phyloP scores from a whole-genome alignment of 1,284 basidiomycete species.

The Phlebopus sp. region DNA sequence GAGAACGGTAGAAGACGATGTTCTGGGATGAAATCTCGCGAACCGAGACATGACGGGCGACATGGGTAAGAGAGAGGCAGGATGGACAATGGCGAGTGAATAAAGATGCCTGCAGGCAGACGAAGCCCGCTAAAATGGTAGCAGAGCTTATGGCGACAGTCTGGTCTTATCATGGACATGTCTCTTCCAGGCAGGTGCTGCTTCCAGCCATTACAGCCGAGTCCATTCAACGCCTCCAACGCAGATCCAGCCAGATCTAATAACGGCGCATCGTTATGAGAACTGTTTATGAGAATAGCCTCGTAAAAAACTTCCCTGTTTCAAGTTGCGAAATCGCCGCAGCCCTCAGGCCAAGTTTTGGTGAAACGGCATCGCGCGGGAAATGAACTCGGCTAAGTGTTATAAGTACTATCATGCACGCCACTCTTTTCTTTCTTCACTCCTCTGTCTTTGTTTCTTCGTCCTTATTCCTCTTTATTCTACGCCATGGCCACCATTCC shows the following conservation, averaged over 20 bases:
- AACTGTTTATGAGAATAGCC: conserved; percentile 16
- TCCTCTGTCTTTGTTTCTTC: neutral
- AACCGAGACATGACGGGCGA: conserved; percentile 11
- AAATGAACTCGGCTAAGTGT: conserved; percentile 14
- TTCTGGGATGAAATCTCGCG: neutral
- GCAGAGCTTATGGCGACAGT: conserved; percentile 6
- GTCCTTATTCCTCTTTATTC: conserved; percentile 10
- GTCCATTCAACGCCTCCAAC: conserved; percentile 6
- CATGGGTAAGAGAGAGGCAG: conserved; percentile 7
- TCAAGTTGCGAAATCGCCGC: conserved; percentile 3
- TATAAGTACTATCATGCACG: conserved; percentile 13
- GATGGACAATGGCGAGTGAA: conserved; percentile 5
- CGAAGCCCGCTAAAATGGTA: conserved; percentile 26
- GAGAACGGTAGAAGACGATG: conserved; percentile 4
- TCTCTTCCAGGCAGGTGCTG: conserved; percentile 9
- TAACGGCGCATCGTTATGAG: conserved; percentile 15
- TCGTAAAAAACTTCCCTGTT: conserved; percentile 12
- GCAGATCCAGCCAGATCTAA: conserved; percentile 9
- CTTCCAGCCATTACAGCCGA: conserved; percentile 16
- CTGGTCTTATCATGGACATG: conserved; percentile 15
- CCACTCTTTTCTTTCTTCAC: conserved; percentile 10
- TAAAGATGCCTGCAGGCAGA: conserved; percentile 12
- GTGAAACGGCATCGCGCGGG: conserved; percentile 15
- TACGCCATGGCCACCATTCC: conserved; percentile 27
- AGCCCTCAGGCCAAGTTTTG: neutral